Base-by-base conservation (phyloP, 1,284 basidiomycete species). In the Ceratobasidium sp. region DNA sequence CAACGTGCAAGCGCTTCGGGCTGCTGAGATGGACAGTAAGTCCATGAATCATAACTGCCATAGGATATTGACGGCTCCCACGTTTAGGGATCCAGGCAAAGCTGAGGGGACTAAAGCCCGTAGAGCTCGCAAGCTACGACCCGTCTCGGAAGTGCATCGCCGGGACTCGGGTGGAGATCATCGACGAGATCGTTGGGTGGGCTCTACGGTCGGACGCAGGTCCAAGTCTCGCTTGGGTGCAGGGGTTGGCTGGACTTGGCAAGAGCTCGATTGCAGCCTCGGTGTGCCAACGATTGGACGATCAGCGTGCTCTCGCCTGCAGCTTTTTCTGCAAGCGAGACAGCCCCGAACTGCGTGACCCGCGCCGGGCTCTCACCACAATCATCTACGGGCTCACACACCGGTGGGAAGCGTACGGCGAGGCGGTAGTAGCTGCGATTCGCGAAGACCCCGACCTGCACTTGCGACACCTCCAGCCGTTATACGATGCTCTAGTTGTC, bases 201-300 rank as follows among this genome's bases (percentile, higher is more conserved):
- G 11, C 32, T n/a, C 29, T 51, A 19, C 6, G 17, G n/a, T 11
- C 8, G 25, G 57, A 61, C 29, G 5, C 13, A 11, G 54, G 25
- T 15, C 57, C 57, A 9, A n/a, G 29, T 5, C 9, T 34, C 19
- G 57, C 57, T 29, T 81, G 80, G 80, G 69, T 81, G 17, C 59
- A 80, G 73, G 80, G 80, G 22, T 57, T 79, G 49, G 80, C 80
- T 19, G 80, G 80, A 9, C 79, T 78, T n/a, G 80, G 80, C 6
- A 81, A 81, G 68, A 77, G 80, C 19, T 78, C 80, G 19, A 80
- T 81, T 43, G 80, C 81, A n/a, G 46, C 77, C 57, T 80, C 82
- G 1, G 62, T 82, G 6, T 79, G 79, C 22, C 59, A 78, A 5
- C 46, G 76, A 5, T 76, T 68, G 40, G 44, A 57, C 17, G 54